Evolutionary conservation across 306 rosid genomes (phyloP).

Genomic region (Quercus suber): DNA sequence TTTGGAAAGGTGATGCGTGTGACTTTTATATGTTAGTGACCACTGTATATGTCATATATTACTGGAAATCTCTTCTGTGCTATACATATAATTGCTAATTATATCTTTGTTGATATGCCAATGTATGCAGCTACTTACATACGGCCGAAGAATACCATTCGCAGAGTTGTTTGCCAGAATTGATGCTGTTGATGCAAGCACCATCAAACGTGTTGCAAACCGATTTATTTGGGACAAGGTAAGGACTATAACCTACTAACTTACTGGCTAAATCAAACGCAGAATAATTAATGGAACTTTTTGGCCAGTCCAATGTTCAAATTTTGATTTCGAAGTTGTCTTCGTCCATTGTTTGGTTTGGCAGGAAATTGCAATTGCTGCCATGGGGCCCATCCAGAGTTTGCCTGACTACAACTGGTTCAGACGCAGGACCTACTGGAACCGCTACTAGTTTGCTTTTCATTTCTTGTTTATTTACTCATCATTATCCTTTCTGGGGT

Average conservation of each 20-base stretch:
- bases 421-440: slow-evolving; percentile 99
- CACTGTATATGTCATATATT: background rate
- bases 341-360: slow-evolving; percentile 9
- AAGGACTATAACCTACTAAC: slow-evolving; percentile 8
- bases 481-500: slow-evolving; percentile 20
- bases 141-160: slow-evolving; percentile 89
- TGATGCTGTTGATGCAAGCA: slow-evolving; percentile 88
- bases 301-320: background rate
- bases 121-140: slow-evolving; percentile 67
- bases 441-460: slow-evolving; percentile 71
- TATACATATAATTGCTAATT: background rate
- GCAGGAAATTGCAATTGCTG: slow-evolving; percentile 91
- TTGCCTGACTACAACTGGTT: slow-evolving; percentile 97
- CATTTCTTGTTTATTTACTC: slow-evolving; percentile 19
- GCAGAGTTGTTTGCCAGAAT: slow-evolving; percentile 95
- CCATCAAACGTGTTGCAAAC: slow-evolving; percentile 90
- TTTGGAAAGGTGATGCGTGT: background rate
- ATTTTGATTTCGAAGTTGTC: background rate
- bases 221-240: slow-evolving; percentile 92
- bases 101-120: background rate
- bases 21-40: background rate
- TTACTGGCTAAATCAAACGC: background rate
- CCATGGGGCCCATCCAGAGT: slow-evolving; percentile 78
- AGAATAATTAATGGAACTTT: background rate
- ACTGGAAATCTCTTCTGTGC: background rate